These are phyloP conservation scores for Flueggea neowawraea DNA, from an alignment of 441 rosid species.

Conservation along the genomic window DNA sequence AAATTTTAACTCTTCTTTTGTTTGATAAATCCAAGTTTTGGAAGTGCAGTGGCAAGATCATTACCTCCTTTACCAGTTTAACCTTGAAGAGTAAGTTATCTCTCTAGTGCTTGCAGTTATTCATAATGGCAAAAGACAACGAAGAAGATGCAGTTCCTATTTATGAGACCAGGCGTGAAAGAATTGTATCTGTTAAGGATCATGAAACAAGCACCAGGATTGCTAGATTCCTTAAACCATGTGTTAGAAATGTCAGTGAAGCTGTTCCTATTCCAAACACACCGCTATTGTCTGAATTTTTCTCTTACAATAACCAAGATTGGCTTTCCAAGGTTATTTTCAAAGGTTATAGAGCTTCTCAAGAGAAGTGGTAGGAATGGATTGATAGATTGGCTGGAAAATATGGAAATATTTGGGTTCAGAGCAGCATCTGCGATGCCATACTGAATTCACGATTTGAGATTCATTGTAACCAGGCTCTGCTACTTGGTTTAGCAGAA, in stretches of 20 bases:
- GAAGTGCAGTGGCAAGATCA: no score
- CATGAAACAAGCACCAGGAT: not conserved
- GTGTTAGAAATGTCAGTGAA: not conserved
- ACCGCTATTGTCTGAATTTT: not conserved
- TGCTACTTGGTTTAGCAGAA: slow-evolving; percentile 27
- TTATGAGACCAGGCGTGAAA: not conserved
- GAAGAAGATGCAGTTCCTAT: not conserved
- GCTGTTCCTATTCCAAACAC: slow-evolving; percentile 1
- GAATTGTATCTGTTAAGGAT: not conserved
- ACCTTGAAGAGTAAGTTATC: no score
- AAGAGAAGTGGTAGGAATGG: not conserved
- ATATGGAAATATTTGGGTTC: no score
- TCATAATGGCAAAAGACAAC: no score
- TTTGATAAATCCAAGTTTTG: no score
- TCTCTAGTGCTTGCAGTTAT: no score
- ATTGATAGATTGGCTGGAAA: slow-evolving; percentile 10
- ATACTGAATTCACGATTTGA: slow-evolving; percentile 14
- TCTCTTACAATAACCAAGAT: not conserved
- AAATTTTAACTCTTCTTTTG: no score
- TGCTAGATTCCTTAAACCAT: slow-evolving; percentile 5
- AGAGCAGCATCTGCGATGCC: no score
- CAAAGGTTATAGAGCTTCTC: not conserved
- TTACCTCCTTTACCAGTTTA: no score
- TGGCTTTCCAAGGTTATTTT: slow-evolving; percentile 2
- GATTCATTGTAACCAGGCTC: slow-evolving; percentile 5